These are phyloP conservation scores for Starmerella stellata DNA, from an alignment of 805 yeast genomes.

Conservation along the genomic window DNA sequence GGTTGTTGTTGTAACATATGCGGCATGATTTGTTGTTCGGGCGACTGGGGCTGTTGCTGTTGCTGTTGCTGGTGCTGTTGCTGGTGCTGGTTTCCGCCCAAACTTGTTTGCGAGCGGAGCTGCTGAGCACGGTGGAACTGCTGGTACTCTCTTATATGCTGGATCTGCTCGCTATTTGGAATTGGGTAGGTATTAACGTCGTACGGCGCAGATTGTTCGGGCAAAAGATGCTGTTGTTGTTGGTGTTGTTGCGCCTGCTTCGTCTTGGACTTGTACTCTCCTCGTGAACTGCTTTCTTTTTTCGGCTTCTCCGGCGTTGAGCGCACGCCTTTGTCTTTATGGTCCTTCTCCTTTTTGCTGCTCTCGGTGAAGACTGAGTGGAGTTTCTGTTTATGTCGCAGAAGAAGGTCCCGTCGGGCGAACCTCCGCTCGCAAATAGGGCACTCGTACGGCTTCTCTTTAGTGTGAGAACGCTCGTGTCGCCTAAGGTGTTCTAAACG, in stretches of 20 bases:
- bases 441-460: conserved; percentile 90
- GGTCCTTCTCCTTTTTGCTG: conserved; percentile 4
- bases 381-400: conserved; percentile 87
- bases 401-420: conserved; percentile 54
- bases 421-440: conserved; percentile 92
- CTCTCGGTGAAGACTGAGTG: conserved; percentile 31
- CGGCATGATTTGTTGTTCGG: background rate
- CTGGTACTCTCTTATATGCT: background rate
- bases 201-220: too few species aligned
- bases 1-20: background rate
- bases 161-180: background rate
- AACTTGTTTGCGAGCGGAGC: background rate
- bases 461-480: conserved; percentile 86
- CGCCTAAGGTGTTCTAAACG: conserved; percentile 84
- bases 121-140: background rate
- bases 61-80: conserved; percentile 2
- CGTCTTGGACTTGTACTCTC: too few species aligned
- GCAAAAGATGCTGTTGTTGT: background rate
- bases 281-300: background rate
- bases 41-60: background rate
- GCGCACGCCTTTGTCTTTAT: background rate
- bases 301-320: background rate
- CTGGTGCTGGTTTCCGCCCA: background rate
- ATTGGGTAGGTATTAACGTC: too few species aligned
- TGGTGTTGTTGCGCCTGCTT: background rate